Evolutionary conservation across 225 moss, liverwort and hornwort genomes (phyloP), one percentile per base, ranked within the genome.

Genomic region (Thuidium tamariscinum): DNA sequence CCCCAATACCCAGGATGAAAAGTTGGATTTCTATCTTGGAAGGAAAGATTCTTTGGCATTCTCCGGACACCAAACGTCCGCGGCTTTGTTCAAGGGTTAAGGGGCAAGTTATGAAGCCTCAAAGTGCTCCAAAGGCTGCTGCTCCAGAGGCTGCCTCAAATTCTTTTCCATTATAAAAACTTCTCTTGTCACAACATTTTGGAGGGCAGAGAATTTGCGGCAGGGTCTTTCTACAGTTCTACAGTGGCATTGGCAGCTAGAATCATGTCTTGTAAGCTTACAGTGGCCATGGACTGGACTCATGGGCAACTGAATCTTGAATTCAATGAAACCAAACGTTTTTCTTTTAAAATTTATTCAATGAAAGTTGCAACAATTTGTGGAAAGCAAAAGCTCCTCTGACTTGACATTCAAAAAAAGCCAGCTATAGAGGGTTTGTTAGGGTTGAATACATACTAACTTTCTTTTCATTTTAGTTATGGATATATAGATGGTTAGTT

Each of bases 341-440:
- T 73, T 30, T n/a, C n/a, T n/a, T n/a, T n/a, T n/a, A n/a, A n/a
- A n/a, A n/a, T n/a, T 0, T 10, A 25, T 69, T 70, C 70, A 42
- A 27, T 71, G 71, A 29, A 71, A 71, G 73, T 2, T 32, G 34
- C 22, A 0, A 8, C 51, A 34, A 21, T 34, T 51, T 34, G 7
- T 21, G 74, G 34, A 51, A 74, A 74, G 74, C 5, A 74, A 74
- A 51, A 34, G 34, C 51, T 51, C 34, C 74, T 74, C 51, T 8
- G 51, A 74, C 74, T 4, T 21, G 51, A 51, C 21, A 74, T 34
- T 13, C 34, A 13, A 74, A 20, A 48, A 74, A 49, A 13, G 49
- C 13, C 11, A 44, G 46, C 0, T 10, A 17, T 10, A 3, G 2
- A 12, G 1, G 32, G 12, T 20, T 49, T 0, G 7, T 32, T 20